Evolutionary conservation across 306 rosid species (phyloP), one percentile per base, ranked within the genome.

Genomic region (Malus asiatica): DNA sequence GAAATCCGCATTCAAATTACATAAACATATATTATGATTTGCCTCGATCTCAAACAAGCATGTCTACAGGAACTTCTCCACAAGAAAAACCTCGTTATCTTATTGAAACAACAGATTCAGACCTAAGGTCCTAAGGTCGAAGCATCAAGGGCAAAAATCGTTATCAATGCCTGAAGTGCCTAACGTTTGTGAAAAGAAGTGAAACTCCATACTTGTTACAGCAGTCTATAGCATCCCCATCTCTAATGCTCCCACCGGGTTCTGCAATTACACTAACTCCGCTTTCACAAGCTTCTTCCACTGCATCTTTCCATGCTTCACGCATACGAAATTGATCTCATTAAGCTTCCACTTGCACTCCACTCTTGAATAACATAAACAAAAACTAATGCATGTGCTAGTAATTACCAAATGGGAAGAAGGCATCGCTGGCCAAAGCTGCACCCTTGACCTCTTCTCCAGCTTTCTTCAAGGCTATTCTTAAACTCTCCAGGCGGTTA

Each of bases 221-320:
- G 77, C 98, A 94, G 51, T 90, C 96, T 53, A 94, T 30, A 40
- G 98, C 96, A 80, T 92, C 97, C 8, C 79, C 78, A 61, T 94
- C 98, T 86, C 97, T 84, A 62, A 90, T 89, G 76, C 98, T 89
- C 14, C 97, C 97, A 0, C 98, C 97, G 3, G 97, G 97, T 80
- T 94, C 93, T 8, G 95, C 98, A 65, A 94, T 94, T 32, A 86
- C 77, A 64, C 89, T 67, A 14, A 90, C 69, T 65, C 97, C 95
- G 22, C 88, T 86, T 72, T 89, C 81, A 79, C 98, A 92, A 74
- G 97, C 96, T 88, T 92, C 95, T 85, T 95, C 97, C 82, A 95
- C 97, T 4, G 96, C 97, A 79, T 92, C 98, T 22, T 95, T 90
- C 97, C 98, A 92, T 76, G 97, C 97, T 92, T 92, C 66, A n/a